phyloP scores from a whole-genome alignment of 768 basidiomycete species.

The Lentinula lateritia region DNA sequence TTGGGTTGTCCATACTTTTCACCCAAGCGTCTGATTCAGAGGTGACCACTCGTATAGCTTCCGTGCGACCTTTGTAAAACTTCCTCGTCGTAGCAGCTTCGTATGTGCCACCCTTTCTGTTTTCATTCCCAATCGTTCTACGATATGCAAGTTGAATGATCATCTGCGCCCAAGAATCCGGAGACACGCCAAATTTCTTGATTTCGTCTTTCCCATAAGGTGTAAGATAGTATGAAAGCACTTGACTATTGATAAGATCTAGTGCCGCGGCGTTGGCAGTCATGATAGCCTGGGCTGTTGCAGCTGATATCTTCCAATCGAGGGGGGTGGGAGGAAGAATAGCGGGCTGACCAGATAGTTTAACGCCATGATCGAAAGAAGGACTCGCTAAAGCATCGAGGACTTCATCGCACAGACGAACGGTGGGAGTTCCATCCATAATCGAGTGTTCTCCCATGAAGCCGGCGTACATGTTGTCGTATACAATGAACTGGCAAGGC shows the following conservation, averaged over 20 bases:
- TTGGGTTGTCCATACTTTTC: slow-evolving; percentile 60
- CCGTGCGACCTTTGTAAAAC: slow-evolving; percentile 87
- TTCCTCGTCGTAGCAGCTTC: slow-evolving; percentile 89
- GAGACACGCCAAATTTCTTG: slow-evolving; percentile 84
- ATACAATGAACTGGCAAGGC: slow-evolving; percentile 81
- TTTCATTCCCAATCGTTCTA: slow-evolving; percentile 51
- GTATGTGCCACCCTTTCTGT: slow-evolving; percentile 77
- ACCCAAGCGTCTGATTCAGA: slow-evolving; percentile 75
- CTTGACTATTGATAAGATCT: slow-evolving; percentile 59
- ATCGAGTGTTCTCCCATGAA: slow-evolving; percentile 91
- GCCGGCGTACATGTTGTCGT: slow-evolving; percentile 75
- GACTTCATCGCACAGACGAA: slow-evolving; percentile 65
- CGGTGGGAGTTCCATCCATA: slow-evolving; percentile 87
- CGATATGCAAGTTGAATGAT: slow-evolving; percentile 85
- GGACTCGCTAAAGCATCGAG: slow-evolving; percentile 54
- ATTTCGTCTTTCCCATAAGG: slow-evolving; percentile 82
- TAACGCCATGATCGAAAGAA: slow-evolving; percentile 57
- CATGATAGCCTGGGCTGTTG: slow-evolving; percentile 45
- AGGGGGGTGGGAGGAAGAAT: slow-evolving; percentile 40
- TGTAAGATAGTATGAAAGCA: slow-evolving; percentile 57
- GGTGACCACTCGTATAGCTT: slow-evolving; percentile 85
- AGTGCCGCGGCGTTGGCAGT: slow-evolving; percentile 49
- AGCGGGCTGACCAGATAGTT: slow-evolving; percentile 13
- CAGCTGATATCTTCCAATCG: slow-evolving; percentile 56
- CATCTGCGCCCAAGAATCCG: slow-evolving; percentile 95